phyloP scores from a whole-genome alignment of 164 flowering plant species.

The Chimonanthus praecox region DNA sequence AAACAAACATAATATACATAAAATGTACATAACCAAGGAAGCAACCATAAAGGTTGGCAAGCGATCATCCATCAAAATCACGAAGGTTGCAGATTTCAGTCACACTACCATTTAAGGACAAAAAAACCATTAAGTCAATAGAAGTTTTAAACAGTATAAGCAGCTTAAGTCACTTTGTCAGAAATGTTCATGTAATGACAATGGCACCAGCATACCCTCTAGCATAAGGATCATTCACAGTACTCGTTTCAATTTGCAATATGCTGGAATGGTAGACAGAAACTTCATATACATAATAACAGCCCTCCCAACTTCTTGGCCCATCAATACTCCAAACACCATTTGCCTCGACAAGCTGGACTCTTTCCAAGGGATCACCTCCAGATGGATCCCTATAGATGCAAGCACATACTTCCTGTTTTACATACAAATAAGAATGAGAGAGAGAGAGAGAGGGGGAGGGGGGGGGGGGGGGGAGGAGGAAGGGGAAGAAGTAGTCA shows the following conservation, averaged over 20 bases:
- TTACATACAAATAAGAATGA: constrained; percentile 4
- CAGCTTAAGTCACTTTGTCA: neutral
- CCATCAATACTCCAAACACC: constrained; percentile 80
- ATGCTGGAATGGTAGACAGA: constrained; percentile 79
- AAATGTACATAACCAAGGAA: neutral
- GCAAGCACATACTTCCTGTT: constrained; percentile 52
- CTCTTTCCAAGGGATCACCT: constrained; percentile 43
- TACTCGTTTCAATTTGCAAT: constrained; percentile 59
- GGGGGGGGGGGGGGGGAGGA: neutral
- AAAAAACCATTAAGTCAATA: no score
- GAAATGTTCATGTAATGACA: neutral
- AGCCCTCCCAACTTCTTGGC: constrained; percentile 80
- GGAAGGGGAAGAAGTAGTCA: neutral
- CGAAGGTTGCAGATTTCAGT: neutral
- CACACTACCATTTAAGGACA: neutral
- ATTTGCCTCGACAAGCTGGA: constrained; percentile 52
- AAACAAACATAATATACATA: neutral
- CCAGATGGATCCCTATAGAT: constrained; percentile 49
- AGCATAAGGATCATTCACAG: constrained; percentile 91
- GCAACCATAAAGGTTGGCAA: neutral
- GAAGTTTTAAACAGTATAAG: no score
- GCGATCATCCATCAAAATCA: neutral
- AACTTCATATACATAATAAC: constrained; percentile 82
- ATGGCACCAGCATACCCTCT: constrained; percentile 63
- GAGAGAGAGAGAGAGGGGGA: neutral